These are phyloP conservation scores for Fusarium globosum DNA, from an alignment of 2,329 filamentous ascomycete genomes.

Conservation along the genomic window DNA sequence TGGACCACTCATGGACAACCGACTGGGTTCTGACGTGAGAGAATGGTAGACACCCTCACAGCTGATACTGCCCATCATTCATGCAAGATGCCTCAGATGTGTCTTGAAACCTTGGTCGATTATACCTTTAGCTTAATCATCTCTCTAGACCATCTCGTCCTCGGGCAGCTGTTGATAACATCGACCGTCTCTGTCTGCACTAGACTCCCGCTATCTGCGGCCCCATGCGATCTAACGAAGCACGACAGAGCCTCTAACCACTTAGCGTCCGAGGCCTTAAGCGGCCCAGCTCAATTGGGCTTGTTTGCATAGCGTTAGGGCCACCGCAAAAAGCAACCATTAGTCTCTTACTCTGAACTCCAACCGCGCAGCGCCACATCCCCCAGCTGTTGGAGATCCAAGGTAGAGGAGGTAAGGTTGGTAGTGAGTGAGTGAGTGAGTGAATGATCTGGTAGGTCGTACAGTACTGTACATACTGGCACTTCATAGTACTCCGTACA, in stretches of 20 bases:
- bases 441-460: constrained; percentile 1
- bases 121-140: not conserved
- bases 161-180: not conserved
- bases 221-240: constrained; percentile 11
- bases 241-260: constrained; percentile 22
- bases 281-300: constrained; percentile 16
- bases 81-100: constrained; percentile 7
- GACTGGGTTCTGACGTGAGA: not conserved
- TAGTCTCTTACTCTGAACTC: constrained; percentile 1
- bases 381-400: constrained; percentile 13
- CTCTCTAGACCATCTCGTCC: not conserved
- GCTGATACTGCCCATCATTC: constrained; percentile 6
- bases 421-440: not conserved
- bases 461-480: not conserved
- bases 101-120: not conserved
- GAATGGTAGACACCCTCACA: constrained; percentile 15
- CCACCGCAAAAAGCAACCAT: constrained; percentile 44
- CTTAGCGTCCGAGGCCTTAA: constrained; percentile 20
- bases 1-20: not conserved
- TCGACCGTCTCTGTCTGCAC: not conserved
- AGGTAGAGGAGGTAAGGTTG: not conserved
- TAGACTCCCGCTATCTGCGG: constrained; percentile 20
- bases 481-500: not conserved
- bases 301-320: constrained; percentile 42
- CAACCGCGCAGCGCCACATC: constrained; percentile 21